Evolutionary conservation across 805 yeast species (phyloP), one percentile per base, ranked within the genome.

Genomic region (Hanseniaspora meyeri): DNA sequence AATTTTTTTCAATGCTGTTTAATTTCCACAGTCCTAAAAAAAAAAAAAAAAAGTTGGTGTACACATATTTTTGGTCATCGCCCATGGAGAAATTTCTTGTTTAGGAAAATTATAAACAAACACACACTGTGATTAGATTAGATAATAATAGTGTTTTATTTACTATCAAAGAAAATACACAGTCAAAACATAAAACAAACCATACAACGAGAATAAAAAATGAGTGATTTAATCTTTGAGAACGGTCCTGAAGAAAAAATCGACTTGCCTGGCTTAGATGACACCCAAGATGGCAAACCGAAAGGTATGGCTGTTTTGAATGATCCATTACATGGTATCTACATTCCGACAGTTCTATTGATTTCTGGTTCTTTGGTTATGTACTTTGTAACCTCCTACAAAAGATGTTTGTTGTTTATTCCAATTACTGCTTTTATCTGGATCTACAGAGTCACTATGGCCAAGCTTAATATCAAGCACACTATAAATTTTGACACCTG

Each of bases 291-390:
- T 60, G 81, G 80, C 54, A 70, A 16, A 14, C 24, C 37, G 2
- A 29, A 53, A 32, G 57, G 57, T 10, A 53, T 53, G 57, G 57
- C 49, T 12, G 37, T 84, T 47, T 72, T 83, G 58, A 80, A 82
- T 64, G 78, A 82, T 55, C 89, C 90, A 6, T 68, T 85, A 45
- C 95, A 86, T 63, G 88, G 90, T 19, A 78, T 86, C 51, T 80
- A 78, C 65, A 85, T 86, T 61, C 95, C 95, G 6, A 68, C 77
- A 29, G 78, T 73, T 1, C 73, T 86, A 52, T 74, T 85, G 49
- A 43, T 83, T 8, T 73, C 76, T 36, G 95, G 95, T 39, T 75
- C 82, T 4, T 66, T 72, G 24, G 74, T 85, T 61, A 72, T 81
- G 57, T 77, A 78, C 31, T 46, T 46, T 50, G 73, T 67, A 59